A percentile compares a stretch with the other conserved stretches of the same genome.
These are phyloP conservation scores for Sporothrix inflata DNA, from an alignment of 2,329 filamentous ascomycete species.

Conservation along the genomic window DNA sequence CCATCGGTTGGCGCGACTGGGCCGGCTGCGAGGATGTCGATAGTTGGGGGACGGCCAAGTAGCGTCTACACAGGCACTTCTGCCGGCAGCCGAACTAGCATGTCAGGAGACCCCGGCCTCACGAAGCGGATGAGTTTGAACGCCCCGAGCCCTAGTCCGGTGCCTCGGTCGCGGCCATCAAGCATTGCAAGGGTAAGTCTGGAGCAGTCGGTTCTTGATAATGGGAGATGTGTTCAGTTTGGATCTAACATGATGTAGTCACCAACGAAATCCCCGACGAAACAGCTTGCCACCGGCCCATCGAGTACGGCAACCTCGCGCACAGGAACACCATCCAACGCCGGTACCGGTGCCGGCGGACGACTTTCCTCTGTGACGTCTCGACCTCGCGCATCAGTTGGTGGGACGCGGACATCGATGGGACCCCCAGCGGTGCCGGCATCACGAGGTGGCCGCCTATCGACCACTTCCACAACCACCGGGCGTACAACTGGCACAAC, in stretches of 20 bases:
- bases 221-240: not conserved
- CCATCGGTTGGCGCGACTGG: slow-evolving; percentile 36
- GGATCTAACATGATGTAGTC: slow-evolving; percentile 53
- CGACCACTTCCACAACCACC: slow-evolving; percentile 48
- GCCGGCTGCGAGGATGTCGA: slow-evolving; percentile 36
- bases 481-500: slow-evolving; percentile 36
- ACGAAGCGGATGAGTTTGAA: slow-evolving; percentile 70
- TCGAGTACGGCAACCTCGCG: slow-evolving; percentile 64
- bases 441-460: slow-evolving; percentile 48
- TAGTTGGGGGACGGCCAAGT: slow-evolving; percentile 51
- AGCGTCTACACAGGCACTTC: slow-evolving; percentile 47
- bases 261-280: slow-evolving; percentile 78
- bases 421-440: slow-evolving; percentile 62
- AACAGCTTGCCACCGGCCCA: slow-evolving; percentile 62
- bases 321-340: slow-evolving; percentile 66
- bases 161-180: slow-evolving; percentile 58
- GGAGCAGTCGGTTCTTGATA: not conserved
- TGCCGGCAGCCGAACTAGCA: slow-evolving; percentile 37
- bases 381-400: slow-evolving; percentile 55
- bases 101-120: slow-evolving; percentile 55
- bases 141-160: slow-evolving; percentile 73
- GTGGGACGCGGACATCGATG: slow-evolving; percentile 65
- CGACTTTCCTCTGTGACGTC: slow-evolving; percentile 16
- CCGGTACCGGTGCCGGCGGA: slow-evolving; percentile 47
- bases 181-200: slow-evolving; percentile 61